These are phyloP conservation scores for Blumeria graminis DNA, from an alignment of 2,329 filamentous ascomycete species.

Conservation along the genomic window DNA sequence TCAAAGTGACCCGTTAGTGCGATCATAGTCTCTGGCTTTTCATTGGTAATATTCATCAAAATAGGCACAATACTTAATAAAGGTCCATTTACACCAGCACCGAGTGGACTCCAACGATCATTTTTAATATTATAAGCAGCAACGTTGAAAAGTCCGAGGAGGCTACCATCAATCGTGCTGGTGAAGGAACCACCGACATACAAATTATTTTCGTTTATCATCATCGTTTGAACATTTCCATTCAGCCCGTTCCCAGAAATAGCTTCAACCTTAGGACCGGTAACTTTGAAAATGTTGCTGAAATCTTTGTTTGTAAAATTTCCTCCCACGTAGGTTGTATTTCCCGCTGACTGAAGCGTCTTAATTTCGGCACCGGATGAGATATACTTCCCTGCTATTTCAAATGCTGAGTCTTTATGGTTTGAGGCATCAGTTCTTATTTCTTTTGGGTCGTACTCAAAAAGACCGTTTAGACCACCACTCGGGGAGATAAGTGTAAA, in stretches of 20 bases:
- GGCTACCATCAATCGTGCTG: conserved; percentile 37
- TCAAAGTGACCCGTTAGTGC: conserved; percentile 62
- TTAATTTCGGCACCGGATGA: conserved; percentile 41
- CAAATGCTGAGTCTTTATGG: conserved; percentile 41
- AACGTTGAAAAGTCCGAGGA: conserved; percentile 45
- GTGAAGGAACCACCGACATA: conserved; percentile 76
- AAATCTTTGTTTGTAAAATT: conserved; percentile 51
- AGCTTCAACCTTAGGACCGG: conserved; percentile 33
- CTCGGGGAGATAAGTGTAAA: conserved; percentile 53
- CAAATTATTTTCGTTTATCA: conserved; percentile 35
- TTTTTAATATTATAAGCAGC: conserved; percentile 48
- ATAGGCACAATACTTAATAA: conserved; percentile 56
- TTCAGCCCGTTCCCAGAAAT: conserved; percentile 55
- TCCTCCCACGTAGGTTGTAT: conserved; percentile 53
- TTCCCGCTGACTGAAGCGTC: conserved; percentile 37
- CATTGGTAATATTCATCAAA: conserved; percentile 49
- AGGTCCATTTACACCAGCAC: conserved; percentile 61
- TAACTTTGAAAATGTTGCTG: conserved; percentile 56
- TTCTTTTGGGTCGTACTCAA: conserved; percentile 55
- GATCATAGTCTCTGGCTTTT: conserved; percentile 46
- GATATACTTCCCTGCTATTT: conserved; percentile 50
- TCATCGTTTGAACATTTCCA: conserved; percentile 47
- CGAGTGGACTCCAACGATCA: conserved; percentile 54
- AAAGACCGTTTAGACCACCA: conserved; percentile 69
- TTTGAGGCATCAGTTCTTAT: conserved; percentile 32